Evolutionary conservation across 2,329 filamentous ascomycete species (phyloP), one percentile per base, ranked within the genome.

Genomic region (Emmonsiellopsis sp.): DNA sequence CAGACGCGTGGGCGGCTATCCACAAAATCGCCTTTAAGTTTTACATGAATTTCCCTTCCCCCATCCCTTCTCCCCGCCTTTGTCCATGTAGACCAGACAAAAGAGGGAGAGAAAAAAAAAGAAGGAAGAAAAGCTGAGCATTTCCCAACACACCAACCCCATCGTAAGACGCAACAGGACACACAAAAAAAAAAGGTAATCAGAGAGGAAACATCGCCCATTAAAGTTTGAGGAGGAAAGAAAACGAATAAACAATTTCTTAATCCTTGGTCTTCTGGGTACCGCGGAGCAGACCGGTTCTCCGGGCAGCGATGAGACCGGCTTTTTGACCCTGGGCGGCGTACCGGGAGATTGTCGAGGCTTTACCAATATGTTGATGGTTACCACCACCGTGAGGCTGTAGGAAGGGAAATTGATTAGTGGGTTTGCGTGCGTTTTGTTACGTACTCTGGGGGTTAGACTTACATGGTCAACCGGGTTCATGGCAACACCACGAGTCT

Each of bases 401-500:
- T 62, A 64, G 51, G 62, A 51, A 60, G 51, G 34, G 37, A n/a
- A 46, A n/a, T 34, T 15, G 30, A 51, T 20, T 13, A 35, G 7
- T 9, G 5, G 13, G n/a, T n/a, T 20, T n/a, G 9, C n/a, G 26
- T 20, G 13, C 13, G 7, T 11, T n/a, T 13, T 10, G 11, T 26
- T 35, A 5, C 34, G 7, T 13, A 30, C 15, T 30, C 31, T 38
- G 7, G 30, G n/a, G 37, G 53, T 32, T 34, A 50, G 61, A 63
- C 78, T 73, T 79, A 80, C 77, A 85, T 98, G 93, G 81, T 98
- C 93, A 72, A 98, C 93, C 71, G 93, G 93, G 83, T 98, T 98
- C 93, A 98, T 98, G 79, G 93, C 93, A 86, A 98, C 93, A 96
- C 93, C 93, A 93, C 93, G 92, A 84, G 93, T 98, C 89, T 95